Evolutionary conservation across 177 flowering plant species (phyloP).

Genomic region (Vitis hybrid): DNA sequence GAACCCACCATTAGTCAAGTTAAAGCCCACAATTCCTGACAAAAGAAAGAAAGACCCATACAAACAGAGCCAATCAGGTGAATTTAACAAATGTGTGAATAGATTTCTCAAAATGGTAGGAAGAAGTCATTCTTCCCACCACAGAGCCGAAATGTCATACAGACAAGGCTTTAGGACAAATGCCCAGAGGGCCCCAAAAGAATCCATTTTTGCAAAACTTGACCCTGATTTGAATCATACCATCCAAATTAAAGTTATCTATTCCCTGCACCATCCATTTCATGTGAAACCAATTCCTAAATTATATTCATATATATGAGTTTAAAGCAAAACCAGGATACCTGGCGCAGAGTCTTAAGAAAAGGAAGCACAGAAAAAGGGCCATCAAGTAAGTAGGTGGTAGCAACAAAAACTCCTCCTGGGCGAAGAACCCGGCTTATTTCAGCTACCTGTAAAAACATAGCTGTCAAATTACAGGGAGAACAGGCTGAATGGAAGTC

Average conservation of each 20-base stretch:
- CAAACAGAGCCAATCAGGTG: too few species aligned
- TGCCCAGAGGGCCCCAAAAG: not conserved
- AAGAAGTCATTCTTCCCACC: not conserved
- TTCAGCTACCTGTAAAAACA: conserved; percentile 74
- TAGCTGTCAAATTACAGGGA: not conserved
- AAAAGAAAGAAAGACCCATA: not conserved
- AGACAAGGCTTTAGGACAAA: not conserved
- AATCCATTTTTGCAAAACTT: not conserved
- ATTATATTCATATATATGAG: too few species aligned
- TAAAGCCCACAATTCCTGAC: not conserved
- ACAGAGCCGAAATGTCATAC: not conserved
- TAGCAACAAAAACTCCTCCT: conserved; percentile 92
- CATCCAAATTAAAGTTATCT: too few species aligned
- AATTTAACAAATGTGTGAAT: too few species aligned
- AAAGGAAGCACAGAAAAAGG: conserved; percentile 42
- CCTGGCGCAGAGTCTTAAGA: conserved; percentile 53
- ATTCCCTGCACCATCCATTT: too few species aligned
- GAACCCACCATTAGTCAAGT: not conserved
- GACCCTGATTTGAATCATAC: not conserved
- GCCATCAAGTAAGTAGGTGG: conserved; percentile 72
- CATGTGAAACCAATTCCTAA: too few species aligned
- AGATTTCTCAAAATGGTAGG: too few species aligned
- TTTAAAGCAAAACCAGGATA: conserved; percentile 22
- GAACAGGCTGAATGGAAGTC: not conserved
- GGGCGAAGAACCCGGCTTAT: conserved; percentile 82